Conservation (phyloP, 2,329 filamentous ascomycete species). For the Mariannaea elegans region DNA sequence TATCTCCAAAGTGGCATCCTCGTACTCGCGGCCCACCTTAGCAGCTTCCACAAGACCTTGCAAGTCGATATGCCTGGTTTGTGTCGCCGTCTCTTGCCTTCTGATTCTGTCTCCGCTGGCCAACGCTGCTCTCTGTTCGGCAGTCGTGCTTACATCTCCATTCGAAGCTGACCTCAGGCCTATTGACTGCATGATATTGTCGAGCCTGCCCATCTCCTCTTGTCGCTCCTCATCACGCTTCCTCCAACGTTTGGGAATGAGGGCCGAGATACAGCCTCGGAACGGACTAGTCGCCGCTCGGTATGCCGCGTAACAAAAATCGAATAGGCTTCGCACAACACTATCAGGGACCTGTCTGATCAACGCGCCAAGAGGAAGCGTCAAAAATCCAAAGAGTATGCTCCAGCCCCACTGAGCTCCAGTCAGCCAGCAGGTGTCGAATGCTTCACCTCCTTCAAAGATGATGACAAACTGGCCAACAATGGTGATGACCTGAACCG, state of each 20-base stretch:
- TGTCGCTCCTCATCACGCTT: constrained; percentile 28
- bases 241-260: constrained; percentile 38
- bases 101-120: constrained; percentile 30
- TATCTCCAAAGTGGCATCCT: constrained; percentile 48
- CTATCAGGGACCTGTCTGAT: constrained; percentile 53
- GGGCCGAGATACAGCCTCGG: constrained; percentile 28
- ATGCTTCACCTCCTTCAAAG: constrained; percentile 74
- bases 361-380: constrained; percentile 66
- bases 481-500: constrained; percentile 72
- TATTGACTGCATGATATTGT: constrained; percentile 36
- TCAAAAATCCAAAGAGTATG: constrained; percentile 72
- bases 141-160: constrained; percentile 35
- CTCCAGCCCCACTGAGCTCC: constrained; percentile 76
- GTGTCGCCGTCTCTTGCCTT: constrained; percentile 27
- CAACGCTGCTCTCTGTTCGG: constrained; percentile 35
- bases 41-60: constrained; percentile 44
- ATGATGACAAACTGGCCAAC: constrained; percentile 77
- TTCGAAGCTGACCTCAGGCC: constrained; percentile 23
- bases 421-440: constrained; percentile 68
- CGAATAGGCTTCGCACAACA: constrained; percentile 43
- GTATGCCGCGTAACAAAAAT: constrained; percentile 27
- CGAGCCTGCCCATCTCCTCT: constrained; percentile 38
- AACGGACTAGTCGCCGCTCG: constrained; percentile 32
- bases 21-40: constrained; percentile 35
- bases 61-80: constrained; percentile 43